Percentiles rank a stretch among this genome's conserved stretches.
These are phyloP conservation scores for Picea glauca DNA, from an alignment of 75 land plant genomes.

Conservation along the genomic window DNA sequence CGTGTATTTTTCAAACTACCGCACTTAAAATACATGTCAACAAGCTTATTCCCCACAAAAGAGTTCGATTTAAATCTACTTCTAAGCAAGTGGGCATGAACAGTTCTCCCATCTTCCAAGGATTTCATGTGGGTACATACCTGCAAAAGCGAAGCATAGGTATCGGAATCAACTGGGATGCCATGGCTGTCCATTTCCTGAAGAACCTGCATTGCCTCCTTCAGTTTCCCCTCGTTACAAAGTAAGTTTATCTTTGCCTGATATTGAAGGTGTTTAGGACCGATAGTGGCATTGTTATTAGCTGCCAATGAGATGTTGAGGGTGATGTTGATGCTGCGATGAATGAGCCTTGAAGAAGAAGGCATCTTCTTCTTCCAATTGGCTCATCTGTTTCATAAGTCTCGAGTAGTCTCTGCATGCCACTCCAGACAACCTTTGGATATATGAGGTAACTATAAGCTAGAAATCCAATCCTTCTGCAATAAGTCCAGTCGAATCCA, in stretches of 20 bases:
- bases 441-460: too few species aligned
- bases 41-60: too few species aligned
- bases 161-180: background rate
- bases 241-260: background rate
- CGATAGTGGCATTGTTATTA: background rate
- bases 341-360: background rate
- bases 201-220: background rate
- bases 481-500: too few species aligned
- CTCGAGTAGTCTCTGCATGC: too few species aligned
- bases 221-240: background rate
- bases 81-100: too few species aligned
- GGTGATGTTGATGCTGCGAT: background rate
- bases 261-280: background rate
- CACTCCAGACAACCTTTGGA: too few species aligned
- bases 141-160: too few species aligned
- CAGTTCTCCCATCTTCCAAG: too few species aligned
- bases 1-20: background rate
- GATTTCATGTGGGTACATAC: too few species aligned
- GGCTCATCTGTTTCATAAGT: too few species aligned
- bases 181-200: background rate
- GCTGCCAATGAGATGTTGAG: background rate
- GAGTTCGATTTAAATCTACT: too few species aligned
- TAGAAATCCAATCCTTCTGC: too few species aligned
- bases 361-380: background rate
- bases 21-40: background rate